Evolutionary conservation across 2,329 filamentous ascomycete genomes (phyloP).

Genomic region (Hypoxylon sp.): DNA sequence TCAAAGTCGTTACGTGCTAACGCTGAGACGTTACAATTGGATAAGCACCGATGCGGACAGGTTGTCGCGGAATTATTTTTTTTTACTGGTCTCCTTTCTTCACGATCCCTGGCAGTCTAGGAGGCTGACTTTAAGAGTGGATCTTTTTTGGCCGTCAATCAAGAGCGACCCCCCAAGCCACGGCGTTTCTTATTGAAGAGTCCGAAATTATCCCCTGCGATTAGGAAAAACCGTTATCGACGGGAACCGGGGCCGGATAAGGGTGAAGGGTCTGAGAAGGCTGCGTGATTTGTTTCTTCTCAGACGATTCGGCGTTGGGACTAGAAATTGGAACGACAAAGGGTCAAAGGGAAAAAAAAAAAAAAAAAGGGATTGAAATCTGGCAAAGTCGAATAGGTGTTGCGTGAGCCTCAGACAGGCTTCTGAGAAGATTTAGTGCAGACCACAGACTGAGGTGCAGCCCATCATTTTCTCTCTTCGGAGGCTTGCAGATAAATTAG

Average conservation of each 20-base stretch:
- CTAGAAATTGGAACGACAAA: background rate
- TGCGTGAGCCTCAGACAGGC: background rate
- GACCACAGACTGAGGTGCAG: background rate
- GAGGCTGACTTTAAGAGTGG: conserved; percentile 38
- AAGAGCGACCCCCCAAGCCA: conserved; percentile 19
- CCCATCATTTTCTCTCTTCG: background rate
- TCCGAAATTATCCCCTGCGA: conserved; percentile 41
- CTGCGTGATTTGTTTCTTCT: background rate
- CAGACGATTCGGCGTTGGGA: conserved; percentile 1
- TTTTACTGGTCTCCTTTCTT: conserved; percentile 26
- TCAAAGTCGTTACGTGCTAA: conserved; percentile 1
- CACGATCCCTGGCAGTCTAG: conserved; percentile 34
- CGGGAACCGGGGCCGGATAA: conserved; percentile 23
- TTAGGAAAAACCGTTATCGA: conserved; percentile 16
- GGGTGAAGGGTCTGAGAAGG: conserved; percentile 3
- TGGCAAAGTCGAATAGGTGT: conserved; percentile 3
- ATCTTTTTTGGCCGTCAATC: conserved; percentile 29
- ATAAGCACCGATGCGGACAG: conserved; percentile 24
- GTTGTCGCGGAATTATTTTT: conserved; percentile 32
- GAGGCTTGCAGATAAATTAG: conserved; percentile 1
- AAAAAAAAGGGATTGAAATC: conserved; percentile 1
- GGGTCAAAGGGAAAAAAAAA: background rate
- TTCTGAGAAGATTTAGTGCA: background rate
- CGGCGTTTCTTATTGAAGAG: conserved; percentile 10
- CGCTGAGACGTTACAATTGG: conserved; percentile 22